Conservation (phyloP, 371 early-diverging fungal species). For the Racocetra persica region DNA sequence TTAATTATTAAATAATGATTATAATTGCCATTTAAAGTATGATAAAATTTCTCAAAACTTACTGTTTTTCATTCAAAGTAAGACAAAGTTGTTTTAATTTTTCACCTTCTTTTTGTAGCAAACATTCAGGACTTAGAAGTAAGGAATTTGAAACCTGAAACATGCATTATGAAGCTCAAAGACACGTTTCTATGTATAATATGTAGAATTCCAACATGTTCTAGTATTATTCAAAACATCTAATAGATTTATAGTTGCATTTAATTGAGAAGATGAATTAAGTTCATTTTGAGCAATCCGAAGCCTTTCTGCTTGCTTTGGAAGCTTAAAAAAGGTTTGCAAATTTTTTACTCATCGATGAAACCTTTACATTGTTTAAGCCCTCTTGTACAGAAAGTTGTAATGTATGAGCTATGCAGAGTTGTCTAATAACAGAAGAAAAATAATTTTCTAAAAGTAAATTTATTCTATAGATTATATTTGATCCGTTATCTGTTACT, state of each 20-base stretch:
- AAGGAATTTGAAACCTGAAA: too few relatives aligned
- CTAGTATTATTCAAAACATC: not conserved
- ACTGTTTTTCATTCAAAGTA: too few relatives aligned
- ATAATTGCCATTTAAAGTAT: too few relatives aligned
- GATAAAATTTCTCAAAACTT: too few relatives aligned
- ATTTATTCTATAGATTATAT: not conserved
- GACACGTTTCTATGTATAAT: too few relatives aligned
- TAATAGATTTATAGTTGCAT: not conserved
- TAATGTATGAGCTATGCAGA: not conserved
- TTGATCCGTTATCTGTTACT: not conserved
- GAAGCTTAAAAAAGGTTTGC: not conserved
- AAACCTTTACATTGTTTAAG: constrained; percentile 11
- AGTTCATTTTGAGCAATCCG: not conserved
- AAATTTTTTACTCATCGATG: not conserved
- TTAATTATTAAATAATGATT: too few relatives aligned
- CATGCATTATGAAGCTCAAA: too few relatives aligned
- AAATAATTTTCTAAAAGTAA: not conserved
- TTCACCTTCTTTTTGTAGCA: too few relatives aligned
- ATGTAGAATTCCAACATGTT: not conserved
- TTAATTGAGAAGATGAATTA: too few relatives aligned
- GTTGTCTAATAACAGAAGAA: not conserved
- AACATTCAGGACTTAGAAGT: too few relatives aligned
- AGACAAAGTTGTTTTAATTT: too few relatives aligned
- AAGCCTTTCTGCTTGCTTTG: not conserved
- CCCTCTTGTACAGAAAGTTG: constrained; percentile 7